phyloP scores from a whole-genome alignment of 768 basidiomycete species.

The Psilocybe sp. region DNA sequence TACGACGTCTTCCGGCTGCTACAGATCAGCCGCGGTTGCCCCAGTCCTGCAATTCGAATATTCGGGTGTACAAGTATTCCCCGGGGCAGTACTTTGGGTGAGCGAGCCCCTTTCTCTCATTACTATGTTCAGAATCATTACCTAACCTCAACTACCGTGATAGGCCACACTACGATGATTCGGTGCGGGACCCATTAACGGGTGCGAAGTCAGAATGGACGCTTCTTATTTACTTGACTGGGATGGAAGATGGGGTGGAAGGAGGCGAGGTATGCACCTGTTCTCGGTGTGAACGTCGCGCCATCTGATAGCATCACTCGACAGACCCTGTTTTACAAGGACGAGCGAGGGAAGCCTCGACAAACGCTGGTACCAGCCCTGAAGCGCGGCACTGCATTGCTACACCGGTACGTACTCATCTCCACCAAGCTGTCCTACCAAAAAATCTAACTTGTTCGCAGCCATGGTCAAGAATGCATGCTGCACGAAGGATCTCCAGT shows the following conservation, averaged over 20 bases:
- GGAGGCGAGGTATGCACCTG: conserved; percentile 55
- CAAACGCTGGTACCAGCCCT: conserved; percentile 51
- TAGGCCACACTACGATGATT: conserved; percentile 73
- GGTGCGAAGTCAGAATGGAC: conserved; percentile 78
- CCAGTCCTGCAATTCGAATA: conserved; percentile 70
- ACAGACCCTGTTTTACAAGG: conserved; percentile 71
- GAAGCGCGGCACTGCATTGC: conserved; percentile 59
- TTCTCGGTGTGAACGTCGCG: not conserved
- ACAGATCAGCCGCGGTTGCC: conserved; percentile 32
- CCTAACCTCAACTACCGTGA: not conserved
- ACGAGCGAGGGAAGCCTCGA: conserved; percentile 44
- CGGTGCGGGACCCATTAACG: conserved; percentile 54
- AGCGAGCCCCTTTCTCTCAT: conserved; percentile 10
- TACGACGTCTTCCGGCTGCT: conserved; percentile 25
- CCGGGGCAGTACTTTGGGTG: conserved; percentile 64
- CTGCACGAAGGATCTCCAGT: conserved; percentile 71
- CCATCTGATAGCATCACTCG: not conserved
- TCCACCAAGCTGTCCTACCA: not conserved
- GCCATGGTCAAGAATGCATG: conserved; percentile 72
- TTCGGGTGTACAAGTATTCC: conserved; percentile 69
- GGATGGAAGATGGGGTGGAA: conserved; percentile 67
- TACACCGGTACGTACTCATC: conserved; percentile 51
- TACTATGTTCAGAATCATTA: not conserved
- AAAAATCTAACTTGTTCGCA: conserved; percentile 16
- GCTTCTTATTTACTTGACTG: conserved; percentile 68